phyloP scores from a whole-genome alignment of 1,284 basidiomycete genomes.

The Heterobasidion irregulare region DNA sequence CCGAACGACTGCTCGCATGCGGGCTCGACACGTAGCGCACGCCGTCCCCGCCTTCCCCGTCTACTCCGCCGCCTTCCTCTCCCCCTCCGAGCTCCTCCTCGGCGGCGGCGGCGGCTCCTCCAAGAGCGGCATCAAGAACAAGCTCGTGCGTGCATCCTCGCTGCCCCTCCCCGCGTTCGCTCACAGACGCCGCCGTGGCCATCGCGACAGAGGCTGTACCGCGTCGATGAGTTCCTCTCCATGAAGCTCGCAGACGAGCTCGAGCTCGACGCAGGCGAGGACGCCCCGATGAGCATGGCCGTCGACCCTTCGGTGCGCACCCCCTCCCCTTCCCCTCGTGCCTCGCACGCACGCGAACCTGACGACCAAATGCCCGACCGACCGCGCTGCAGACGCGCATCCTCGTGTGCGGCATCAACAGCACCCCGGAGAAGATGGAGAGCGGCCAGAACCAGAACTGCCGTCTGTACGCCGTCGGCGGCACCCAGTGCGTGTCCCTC shows the following conservation, averaged over 20 bases:
- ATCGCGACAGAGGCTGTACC: constrained; percentile 56
- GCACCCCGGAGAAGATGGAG: constrained; percentile 51
- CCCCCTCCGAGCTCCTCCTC: constrained; percentile 66
- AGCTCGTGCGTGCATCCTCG: constrained; percentile 77
- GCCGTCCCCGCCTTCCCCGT: constrained; percentile 75
- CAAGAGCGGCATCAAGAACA: constrained; percentile 85
- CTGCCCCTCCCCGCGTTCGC: constrained; percentile 2
- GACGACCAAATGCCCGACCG: neutral
- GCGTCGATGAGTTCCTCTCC: constrained; percentile 48
- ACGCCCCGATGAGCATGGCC: constrained; percentile 91
- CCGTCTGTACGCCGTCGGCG: constrained; percentile 56
- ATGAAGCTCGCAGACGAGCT: constrained; percentile 62
- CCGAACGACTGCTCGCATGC: constrained; percentile 46
- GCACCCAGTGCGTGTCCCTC: constrained; percentile 43
- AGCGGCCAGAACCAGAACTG: constrained; percentile 77
- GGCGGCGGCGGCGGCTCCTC: constrained; percentile 85
- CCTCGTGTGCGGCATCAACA: constrained; percentile 83
- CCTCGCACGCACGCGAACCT: constrained; percentile 38
- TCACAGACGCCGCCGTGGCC: neutral
- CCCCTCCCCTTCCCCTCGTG: neutral
- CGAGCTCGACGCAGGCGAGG: constrained; percentile 73
- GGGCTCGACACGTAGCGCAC: constrained; percentile 74
- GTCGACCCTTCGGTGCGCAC: constrained; percentile 49
- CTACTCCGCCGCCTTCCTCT: constrained; percentile 81
- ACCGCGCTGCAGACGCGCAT: constrained; percentile 30